Evolutionary conservation across 176 grass and related monocot genomes (phyloP), one percentile per base, ranked within the genome.

Genomic region (Bothriochloa decipiens): DNA sequence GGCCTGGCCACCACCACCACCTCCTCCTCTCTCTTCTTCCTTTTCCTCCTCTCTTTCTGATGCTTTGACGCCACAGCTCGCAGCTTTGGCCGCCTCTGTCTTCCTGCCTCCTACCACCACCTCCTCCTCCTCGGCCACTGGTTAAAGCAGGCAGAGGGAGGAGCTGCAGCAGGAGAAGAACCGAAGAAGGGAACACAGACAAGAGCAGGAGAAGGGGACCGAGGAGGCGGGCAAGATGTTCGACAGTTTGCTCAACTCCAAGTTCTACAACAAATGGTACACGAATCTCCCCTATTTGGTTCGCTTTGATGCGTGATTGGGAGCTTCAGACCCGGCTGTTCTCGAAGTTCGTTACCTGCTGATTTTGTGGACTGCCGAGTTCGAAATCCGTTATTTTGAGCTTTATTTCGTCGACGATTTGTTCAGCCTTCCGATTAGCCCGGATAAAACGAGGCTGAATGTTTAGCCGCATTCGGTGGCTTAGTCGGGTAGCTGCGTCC

Each of bases 251-350:
- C 82, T 95, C 18, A 89, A 92, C 77, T 90, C 93, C 80, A 95
- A 93, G 86, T 98, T 98, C 80, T 85, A 92, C 77, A 93, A 87
- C 82, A 95, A 89, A 87, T 98, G 96, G 96, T 98, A 83, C 26
- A 1, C 5, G 1, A 22, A 46, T 29, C 14, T 53, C 64, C 26
- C 50, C 25, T 28, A 41, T 58, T 60, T 39, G 28, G 14, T 86
- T 35, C 46, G 11, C 55, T 76, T 14, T 33, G 53, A 4, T 62
- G 86, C 55, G 14, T 87, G 53, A 25, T 74, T 83, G 26, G n/a
- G 6, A 36, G 27, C 23, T 55, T 71, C 23, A 8, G 32, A 23
- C 4, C 26, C 26, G 57, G 26, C 17, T 20, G 84, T 26, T 71
- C 16, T 25, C 53, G 9, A 40, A 69, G 62, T 25, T 40, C 7